These are phyloP conservation scores for Melastoma candidum DNA, from an alignment of 441 rosid species.

Conservation along the genomic window DNA sequence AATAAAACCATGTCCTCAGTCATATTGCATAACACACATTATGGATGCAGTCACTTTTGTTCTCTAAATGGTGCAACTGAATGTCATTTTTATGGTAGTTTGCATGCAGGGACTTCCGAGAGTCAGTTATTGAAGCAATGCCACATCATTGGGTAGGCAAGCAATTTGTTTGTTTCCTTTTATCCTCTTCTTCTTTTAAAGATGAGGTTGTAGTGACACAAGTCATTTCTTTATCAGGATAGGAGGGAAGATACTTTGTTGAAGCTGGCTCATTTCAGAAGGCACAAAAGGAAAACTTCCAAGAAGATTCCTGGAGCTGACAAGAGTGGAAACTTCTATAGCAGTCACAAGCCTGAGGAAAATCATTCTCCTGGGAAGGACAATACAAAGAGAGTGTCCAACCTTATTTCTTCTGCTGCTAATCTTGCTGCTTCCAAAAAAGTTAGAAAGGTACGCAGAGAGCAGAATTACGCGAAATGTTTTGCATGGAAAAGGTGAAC, in stretches of 20 bases:
- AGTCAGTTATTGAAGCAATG: constrained; percentile 88
- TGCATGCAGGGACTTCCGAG: constrained; percentile 98
- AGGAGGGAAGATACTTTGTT: constrained; percentile 94
- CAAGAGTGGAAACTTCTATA: constrained; percentile 43
- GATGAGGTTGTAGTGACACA: constrained; percentile 11
- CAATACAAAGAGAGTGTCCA: constrained; percentile 76
- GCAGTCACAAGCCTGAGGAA: constrained; percentile 95
- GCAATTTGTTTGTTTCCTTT: constrained; percentile 6
- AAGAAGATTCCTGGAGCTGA: constrained; percentile 50
- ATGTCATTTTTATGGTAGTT: constrained; percentile 33
- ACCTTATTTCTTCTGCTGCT: constrained; percentile 82
- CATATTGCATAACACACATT: too few species aligned
- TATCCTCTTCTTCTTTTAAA: constrained; percentile 2
- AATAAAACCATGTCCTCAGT: too few species aligned
- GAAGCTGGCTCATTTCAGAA: constrained; percentile 75
- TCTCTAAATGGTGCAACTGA: too few species aligned
- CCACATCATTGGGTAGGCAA: constrained; percentile 93
- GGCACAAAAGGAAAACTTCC: constrained; percentile 77
- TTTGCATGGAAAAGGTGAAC: too few species aligned
- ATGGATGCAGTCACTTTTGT: too few species aligned
- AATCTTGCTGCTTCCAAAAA: constrained; percentile 79
- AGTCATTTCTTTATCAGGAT: constrained; percentile 47
- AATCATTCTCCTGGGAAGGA: constrained; percentile 91
- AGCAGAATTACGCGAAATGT: too few species aligned
- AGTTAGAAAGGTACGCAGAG: constrained; percentile 57